Evolutionary conservation across 73 alveolate genomes (phyloP), one percentile per base, ranked within the genome.

Genomic region (Halteria grandinella): DNA sequence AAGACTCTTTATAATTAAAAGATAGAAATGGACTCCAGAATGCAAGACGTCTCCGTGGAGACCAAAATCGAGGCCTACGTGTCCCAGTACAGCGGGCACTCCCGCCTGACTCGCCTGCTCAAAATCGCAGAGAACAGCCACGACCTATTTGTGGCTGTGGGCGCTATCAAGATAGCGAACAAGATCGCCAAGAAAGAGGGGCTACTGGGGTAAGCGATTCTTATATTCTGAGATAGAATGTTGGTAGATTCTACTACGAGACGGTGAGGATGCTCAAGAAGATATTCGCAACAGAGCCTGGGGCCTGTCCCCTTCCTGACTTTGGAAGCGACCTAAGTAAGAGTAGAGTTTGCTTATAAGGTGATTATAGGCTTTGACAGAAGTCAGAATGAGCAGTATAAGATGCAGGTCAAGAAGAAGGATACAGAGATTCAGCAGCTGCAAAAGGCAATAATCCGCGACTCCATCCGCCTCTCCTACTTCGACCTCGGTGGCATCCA

Each of bases 401-500:
- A 49, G 33, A 63, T 28, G 3, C 81, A 77, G 28, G 64, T 77
- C 24, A 60, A 44, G 47, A 77, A 77, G 88, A 77, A 77, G 70
- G 88, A 77, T 7, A 49, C 43, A 51, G 88, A 77, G 28, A 77
- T 77, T 52, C 29, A 59, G 24, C 52, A 77, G 33, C 55, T 77
- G 37, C 62, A 77, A 48, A 39, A 54, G 15, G 32, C 79, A 10
- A 49, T 58, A 8, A 39, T 77, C 2, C 41, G 50, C 18, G 88
- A 77, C 39, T 63, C 88, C 0, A 77, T 77, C 48, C 41, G 88
- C 41, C 31, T 77, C 3, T 80, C 80, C 3, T 52, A 62, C 48
- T 36, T 27, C 49, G 88, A 77, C 25, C 51, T 77, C 15, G 88
- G 75, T 0, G 48, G 63, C 25, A 77, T 77, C 48, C 88, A 77